phyloP scores from a whole-genome alignment of 1,139 yeast species.

The Protomyces inouyei region DNA sequence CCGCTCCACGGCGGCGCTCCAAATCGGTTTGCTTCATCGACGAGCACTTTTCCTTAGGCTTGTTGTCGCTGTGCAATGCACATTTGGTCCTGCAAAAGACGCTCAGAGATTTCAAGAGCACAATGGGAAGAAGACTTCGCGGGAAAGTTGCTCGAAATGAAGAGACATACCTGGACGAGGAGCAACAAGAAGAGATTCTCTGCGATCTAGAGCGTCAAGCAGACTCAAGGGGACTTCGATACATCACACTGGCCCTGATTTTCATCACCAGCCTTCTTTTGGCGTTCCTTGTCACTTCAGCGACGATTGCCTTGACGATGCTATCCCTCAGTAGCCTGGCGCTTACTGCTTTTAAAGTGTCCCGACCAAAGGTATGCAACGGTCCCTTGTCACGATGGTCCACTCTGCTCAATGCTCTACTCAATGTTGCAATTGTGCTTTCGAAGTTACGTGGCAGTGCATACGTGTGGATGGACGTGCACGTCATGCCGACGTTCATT shows the following conservation, averaged over 20 bases:
- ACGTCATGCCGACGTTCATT: not conserved
- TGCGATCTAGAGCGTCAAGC: not conserved
- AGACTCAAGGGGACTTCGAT: not conserved
- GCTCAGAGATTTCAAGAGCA: no score
- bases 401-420: not conserved
- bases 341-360: not conserved
- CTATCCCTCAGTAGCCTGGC: conserved; percentile 14
- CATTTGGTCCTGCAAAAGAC: no score
- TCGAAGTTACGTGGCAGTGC: not conserved
- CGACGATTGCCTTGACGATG: not conserved
- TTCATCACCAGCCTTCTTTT: not conserved
- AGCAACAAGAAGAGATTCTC: conserved; percentile 9
- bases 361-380: not conserved
- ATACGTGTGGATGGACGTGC: not conserved
- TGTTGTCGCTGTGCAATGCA: no score
- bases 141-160: not conserved
- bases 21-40: no score
- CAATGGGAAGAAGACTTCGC: not conserved
- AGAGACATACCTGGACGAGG: conserved; percentile 10
- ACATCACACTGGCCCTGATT: not conserved
- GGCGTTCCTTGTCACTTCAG: not conserved
- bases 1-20: no score
- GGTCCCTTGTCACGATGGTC: conserved; percentile 3
- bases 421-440: not conserved
- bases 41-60: no score